These are phyloP conservation scores for Serendipita sp. DNA, from an alignment of 768 basidiomycete species.

Conservation along the genomic window DNA sequence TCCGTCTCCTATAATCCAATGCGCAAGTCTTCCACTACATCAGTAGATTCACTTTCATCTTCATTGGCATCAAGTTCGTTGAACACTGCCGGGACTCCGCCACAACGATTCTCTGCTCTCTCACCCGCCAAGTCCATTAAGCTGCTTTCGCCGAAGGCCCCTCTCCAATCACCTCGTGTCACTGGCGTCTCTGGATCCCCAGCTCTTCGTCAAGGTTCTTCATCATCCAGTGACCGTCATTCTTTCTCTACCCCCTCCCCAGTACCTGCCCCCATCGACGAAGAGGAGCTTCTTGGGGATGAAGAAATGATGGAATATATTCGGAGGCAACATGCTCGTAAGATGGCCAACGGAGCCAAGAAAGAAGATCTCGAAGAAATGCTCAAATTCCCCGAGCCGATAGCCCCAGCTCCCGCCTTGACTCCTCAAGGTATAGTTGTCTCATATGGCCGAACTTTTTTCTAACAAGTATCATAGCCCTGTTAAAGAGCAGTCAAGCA, in stretches of 20 bases:
- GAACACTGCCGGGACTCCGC: conserved; percentile 1
- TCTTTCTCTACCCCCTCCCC: conserved; percentile 78
- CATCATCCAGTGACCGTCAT: conserved; percentile 44
- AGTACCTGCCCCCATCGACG: conserved; percentile 52
- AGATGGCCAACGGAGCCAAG: conserved; percentile 62
- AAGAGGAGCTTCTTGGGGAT: conserved; percentile 78
- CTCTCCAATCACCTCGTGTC: conserved; percentile 38
- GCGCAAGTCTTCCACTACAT: conserved; percentile 71
- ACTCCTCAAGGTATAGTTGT: conserved; percentile 37
- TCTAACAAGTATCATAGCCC: conserved; percentile 25
- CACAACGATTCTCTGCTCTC: conserved; percentile 55
- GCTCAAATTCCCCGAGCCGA: conserved; percentile 84
- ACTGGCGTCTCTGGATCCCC: conserved; percentile 37
- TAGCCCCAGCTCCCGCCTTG: conserved; percentile 45
- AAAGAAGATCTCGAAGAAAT: conserved; percentile 80
- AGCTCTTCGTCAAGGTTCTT: conserved; percentile 41
- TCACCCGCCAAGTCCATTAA: conserved; percentile 77
- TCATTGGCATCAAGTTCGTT: conserved; percentile 22
- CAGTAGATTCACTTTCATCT: conserved; percentile 52
- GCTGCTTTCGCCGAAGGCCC: conserved; percentile 62
- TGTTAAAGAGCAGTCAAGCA: conserved; percentile 49
- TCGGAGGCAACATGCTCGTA: conserved; percentile 76
- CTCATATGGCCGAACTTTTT: conserved; percentile 1
- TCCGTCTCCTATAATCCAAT: conserved; percentile 52
- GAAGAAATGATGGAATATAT: conserved; percentile 97